Evolutionary conservation across 2,329 filamentous ascomycete genomes (phyloP).

Genomic region (Zymoseptoria ardabiliae): DNA sequence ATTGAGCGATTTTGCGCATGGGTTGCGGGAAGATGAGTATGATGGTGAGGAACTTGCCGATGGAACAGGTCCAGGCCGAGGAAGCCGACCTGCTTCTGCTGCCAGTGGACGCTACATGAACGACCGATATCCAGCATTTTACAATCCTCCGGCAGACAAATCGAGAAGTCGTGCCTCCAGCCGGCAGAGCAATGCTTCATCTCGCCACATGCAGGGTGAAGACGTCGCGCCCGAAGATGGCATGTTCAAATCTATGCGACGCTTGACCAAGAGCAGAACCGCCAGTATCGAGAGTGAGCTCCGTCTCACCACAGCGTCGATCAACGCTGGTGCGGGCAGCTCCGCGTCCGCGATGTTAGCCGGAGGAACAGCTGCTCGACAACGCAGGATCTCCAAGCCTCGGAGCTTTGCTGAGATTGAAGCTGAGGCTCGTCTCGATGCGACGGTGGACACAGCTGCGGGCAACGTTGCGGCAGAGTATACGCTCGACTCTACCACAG

Average conservation of each 20-base stretch:
- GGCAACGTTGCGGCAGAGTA: too few relatives aligned
- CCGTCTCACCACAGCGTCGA: background rate
- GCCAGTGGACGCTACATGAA: conserved; percentile 33
- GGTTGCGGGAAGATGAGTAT: background rate
- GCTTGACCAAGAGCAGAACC: background rate
- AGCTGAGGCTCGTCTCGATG: background rate
- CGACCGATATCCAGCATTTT: conserved; percentile 38
- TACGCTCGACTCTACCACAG: too few relatives aligned
- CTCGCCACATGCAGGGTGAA: background rate
- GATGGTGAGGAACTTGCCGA: background rate
- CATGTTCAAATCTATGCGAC: background rate
- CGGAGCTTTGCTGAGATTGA: conserved; percentile 8
- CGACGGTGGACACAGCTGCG: background rate
- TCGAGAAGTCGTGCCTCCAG: conserved; percentile 22
- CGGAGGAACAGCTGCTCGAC: background rate
- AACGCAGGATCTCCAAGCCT: conserved; percentile 2
- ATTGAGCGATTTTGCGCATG: conserved; percentile 27
- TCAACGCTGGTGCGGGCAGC: background rate
- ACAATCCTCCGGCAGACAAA: conserved; percentile 8
- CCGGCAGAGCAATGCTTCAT: conserved; percentile 6
- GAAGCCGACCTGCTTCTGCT: conserved; percentile 14
- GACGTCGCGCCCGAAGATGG: background rate
- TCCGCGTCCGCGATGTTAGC: background rate
- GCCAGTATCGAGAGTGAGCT: conserved; percentile 3
- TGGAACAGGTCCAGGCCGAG: conserved; percentile 8